phyloP scores from a whole-genome alignment of 179 eudicot species.

The Patellifolia procumbens region DNA sequence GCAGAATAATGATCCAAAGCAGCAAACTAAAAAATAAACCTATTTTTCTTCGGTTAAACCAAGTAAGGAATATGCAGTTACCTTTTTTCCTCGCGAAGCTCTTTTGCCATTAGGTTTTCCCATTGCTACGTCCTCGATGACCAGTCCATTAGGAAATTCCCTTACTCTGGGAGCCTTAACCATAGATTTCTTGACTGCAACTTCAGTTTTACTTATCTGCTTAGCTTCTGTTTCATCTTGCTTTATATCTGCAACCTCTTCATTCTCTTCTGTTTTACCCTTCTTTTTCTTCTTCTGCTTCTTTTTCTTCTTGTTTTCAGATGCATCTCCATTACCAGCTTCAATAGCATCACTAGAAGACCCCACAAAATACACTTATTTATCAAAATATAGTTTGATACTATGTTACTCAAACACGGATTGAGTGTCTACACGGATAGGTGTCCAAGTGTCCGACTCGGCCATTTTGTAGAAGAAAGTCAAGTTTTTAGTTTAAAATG shows the following conservation, averaged over 20 bases:
- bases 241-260: conserved; percentile 15
- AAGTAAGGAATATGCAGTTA: conserved; percentile 15
- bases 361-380: conserved; percentile 9
- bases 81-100: conserved; percentile 82
- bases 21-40: background rate
- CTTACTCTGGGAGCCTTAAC: conserved; percentile 37
- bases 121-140: conserved; percentile 59
- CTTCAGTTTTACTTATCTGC: conserved; percentile 22
- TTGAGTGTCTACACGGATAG: too few relatives aligned
- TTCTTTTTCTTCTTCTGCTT: conserved; percentile 60
- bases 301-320: conserved; percentile 43
- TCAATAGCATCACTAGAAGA: conserved; percentile 25
- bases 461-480: too few relatives aligned
- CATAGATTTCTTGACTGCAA: conserved; percentile 36
- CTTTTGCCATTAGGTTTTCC: conserved; percentile 76
- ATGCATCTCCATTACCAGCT: conserved; percentile 35
- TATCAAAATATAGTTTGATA: background rate
- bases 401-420: too few relatives aligned
- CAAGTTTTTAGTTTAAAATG: too few relatives aligned
- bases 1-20: background rate
- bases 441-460: too few relatives aligned
- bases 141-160: conserved; percentile 66
- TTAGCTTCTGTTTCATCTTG: conserved; percentile 24
- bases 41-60: background rate
- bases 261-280: conserved; percentile 36